A percentile compares a stretch with the other conserved stretches of the same genome.
phyloP scores from a whole-genome alignment of 768 basidiomycete species.

The Tulasnella sp. region DNA sequence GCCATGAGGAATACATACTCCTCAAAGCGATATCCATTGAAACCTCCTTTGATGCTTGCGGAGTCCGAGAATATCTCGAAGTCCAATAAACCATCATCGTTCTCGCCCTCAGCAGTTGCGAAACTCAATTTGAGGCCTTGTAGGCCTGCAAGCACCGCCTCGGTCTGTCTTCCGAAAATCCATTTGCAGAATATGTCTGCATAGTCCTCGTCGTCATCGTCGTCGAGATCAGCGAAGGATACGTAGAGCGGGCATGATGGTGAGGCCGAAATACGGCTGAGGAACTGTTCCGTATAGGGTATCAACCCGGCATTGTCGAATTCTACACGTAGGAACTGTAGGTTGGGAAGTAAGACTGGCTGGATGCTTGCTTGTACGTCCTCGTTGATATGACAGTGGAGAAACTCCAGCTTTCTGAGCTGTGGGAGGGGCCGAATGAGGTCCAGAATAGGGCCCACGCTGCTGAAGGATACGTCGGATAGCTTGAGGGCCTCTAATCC shows the following conservation, averaged over 20 bases:
- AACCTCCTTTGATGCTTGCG: background rate
- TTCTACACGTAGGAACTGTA: background rate
- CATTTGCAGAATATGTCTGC: background rate
- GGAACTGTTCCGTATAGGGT: background rate
- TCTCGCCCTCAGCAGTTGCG: background rate
- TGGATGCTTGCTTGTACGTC: background rate
- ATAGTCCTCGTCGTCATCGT: background rate
- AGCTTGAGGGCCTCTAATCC: background rate
- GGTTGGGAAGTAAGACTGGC: background rate
- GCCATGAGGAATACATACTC: no score
- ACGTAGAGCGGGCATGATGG: background rate
- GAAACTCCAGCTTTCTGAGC: background rate
- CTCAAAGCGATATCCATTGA: no score
- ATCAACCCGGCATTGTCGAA: background rate
- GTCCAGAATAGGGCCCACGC: background rate
- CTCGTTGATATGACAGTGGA: background rate
- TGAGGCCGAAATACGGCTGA: background rate
- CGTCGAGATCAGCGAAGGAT: no score
- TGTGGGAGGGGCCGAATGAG: background rate
- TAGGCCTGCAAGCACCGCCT: background rate
- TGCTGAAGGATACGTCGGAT: background rate
- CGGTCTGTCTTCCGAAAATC: background rate
- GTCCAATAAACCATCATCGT: background rate
- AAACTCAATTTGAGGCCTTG: background rate
- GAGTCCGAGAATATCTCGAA: background rate